A percentile compares a stretch with the other conserved stretches of the same genome.
phyloP scores from a whole-genome alignment of 2,329 filamentous ascomycete species.

The Fusarium floridanum region DNA sequence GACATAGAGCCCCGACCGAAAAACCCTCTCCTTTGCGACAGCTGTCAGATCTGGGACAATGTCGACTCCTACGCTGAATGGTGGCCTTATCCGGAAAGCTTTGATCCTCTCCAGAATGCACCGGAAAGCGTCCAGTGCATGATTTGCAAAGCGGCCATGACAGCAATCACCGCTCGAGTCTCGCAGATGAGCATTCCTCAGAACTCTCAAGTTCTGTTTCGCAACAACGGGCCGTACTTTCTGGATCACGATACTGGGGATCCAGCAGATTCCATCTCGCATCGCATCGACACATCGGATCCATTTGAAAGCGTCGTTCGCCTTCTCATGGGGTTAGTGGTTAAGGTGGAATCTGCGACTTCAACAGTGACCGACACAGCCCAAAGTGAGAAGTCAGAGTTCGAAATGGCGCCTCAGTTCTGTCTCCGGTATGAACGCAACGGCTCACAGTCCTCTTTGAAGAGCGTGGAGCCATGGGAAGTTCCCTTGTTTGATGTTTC shows the following conservation, averaged over 20 bases:
- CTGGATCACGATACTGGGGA: neutral
- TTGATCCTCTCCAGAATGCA: neutral
- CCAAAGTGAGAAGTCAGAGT: neutral
- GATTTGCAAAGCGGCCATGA: neutral
- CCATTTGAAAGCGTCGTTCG: neutral
- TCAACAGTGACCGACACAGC: neutral
- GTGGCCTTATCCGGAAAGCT: neutral
- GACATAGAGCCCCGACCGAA: neutral
- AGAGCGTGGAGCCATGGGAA: neutral
- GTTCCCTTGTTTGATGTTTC: neutral
- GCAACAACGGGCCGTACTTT: neutral
- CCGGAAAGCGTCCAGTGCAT: neutral
- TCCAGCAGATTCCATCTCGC: neutral
- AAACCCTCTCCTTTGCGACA: neutral
- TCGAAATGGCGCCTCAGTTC: neutral
- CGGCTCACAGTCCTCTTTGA: neutral
- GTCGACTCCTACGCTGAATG: neutral
- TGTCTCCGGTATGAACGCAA: neutral
- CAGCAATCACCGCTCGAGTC: neutral
- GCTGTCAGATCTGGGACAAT: neutral
- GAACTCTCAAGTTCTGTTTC: neutral
- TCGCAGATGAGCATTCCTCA: neutral
- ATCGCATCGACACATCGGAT: neutral
- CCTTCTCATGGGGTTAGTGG: neutral
- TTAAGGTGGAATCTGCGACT: neutral